Base-by-base conservation (phyloP, 1,284 basidiomycete genomes). In the Melanopsichium pennsylvanicum region DNA sequence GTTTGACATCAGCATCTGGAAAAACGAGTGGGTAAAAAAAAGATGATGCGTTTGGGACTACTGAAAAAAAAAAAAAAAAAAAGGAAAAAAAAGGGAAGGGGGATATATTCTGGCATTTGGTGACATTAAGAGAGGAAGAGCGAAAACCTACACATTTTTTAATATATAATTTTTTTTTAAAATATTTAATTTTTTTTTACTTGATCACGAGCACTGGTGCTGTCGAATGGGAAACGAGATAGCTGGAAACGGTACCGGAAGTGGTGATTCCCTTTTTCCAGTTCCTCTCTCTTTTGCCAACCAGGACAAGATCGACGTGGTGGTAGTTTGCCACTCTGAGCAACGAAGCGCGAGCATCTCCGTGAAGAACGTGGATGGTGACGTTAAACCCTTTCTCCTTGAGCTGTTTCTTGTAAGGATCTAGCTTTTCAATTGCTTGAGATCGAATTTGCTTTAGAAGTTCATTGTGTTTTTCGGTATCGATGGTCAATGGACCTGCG, bases 161-260 rank as follows among this genome's bases (percentile, higher is more conserved):
- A n/a, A n/a, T n/a, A n/a, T n/a, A n/a, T n/a, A n/a, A n/a, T n/a
- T n/a, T n/a, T n/a, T n/a, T n/a, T n/a, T n/a, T n/a, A n/a, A n/a
- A n/a, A n/a, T n/a, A n/a, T n/a, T n/a, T n/a, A n/a, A n/a, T n/a
- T n/a, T n/a, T n/a, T n/a, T n/a, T 21, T 63, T 68, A 79, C 67
- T 76, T 79, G 60, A 79, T 78, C 15, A 78, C 72, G 25, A 78
- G 72, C 0, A 79, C 77, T 5, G 77, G 77, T 11, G 67, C 72
- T 18, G 67, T 72, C 31, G 74, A 70, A 55, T 79, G 76, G 47
- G 42, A 45, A 13, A 78, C 72, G 23, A 79, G 51, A 48, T 79
- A 74, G 23, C 69, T 70, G 7, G 64, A 64, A 3, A 75, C 74
- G 26, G 76, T 75, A 4, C 77, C 77, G 5, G 38, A 36, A 15